Evolutionary conservation across 75 land plant genomes (phyloP).

Genomic region (Larix kaempferi): DNA sequence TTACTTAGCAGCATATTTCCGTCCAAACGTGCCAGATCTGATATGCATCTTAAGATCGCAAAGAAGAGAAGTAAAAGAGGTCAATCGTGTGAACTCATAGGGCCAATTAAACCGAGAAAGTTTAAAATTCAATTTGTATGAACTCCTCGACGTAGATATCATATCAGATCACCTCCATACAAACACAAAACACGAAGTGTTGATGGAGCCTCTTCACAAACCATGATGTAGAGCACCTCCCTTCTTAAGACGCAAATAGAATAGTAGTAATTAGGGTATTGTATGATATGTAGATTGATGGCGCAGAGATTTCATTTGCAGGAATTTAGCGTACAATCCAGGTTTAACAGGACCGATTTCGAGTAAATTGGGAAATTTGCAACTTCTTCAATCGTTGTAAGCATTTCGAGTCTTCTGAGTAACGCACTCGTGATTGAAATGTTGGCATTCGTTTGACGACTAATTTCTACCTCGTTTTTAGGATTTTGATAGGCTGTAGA

Average conservation of each 20-base stretch:
- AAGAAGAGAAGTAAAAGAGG: no score
- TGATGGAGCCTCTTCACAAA: background rate
- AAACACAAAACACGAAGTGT: no score
- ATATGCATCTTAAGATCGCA: no score
- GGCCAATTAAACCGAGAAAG: no score
- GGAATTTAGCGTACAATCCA: constrained; percentile 55
- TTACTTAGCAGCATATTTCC: background rate
- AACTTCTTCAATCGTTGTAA: constrained; percentile 45
- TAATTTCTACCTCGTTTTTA: constrained; percentile 5
- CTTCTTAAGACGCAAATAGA: no score
- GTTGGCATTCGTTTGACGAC: background rate
- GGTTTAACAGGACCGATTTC: constrained; percentile 51
- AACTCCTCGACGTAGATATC: no score
- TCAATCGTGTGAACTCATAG: no score
- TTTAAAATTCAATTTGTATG: background rate
- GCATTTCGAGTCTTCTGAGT: background rate
- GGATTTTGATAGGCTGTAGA: constrained; percentile 49
- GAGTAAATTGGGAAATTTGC: constrained; percentile 33
- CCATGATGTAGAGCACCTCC: background rate
- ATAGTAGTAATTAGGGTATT: no score
- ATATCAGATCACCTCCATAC: no score
- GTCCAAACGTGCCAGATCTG: no score
- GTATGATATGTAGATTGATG: background rate
- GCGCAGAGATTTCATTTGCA: background rate
- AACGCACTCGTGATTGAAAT: no score